A percentile compares a stretch with the other conserved stretches of the same genome.
Evolutionary conservation across 2,329 filamentous ascomycete genomes (phyloP).

Genomic region (Volutella citrinella): DNA sequence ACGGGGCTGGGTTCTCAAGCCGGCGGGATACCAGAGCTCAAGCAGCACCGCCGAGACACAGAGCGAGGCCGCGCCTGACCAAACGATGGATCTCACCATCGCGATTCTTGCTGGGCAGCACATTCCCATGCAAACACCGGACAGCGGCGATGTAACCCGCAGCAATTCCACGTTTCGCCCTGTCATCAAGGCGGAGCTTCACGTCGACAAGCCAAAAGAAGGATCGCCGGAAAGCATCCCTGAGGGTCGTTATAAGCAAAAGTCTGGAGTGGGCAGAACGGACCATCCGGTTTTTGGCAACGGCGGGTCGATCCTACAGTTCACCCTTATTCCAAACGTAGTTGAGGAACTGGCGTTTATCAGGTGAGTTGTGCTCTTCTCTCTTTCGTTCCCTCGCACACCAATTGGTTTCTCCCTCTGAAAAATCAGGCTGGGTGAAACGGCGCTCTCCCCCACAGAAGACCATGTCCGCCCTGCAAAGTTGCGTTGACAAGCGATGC

Average conservation of each 20-base stretch:
- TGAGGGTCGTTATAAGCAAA: slow-evolving; percentile 58
- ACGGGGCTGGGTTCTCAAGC: slow-evolving; percentile 83
- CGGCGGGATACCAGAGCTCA: slow-evolving; percentile 63
- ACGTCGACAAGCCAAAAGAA: slow-evolving; percentile 62
- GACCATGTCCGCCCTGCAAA: too few species aligned
- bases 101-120: slow-evolving; percentile 75
- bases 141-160: slow-evolving; percentile 28
- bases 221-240: slow-evolving; percentile 26
- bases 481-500: too few species aligned
- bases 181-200: slow-evolving; percentile 75
- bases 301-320: slow-evolving; percentile 52
- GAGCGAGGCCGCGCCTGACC: slow-evolving; percentile 44
- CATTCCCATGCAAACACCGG: slow-evolving; percentile 41
- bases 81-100: slow-evolving; percentile 64
- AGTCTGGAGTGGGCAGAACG: slow-evolving; percentile 53
- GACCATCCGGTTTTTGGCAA: slow-evolving; percentile 62
- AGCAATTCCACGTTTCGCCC: slow-evolving; percentile 53
- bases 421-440: too few species aligned
- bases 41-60: slow-evolving; percentile 39
- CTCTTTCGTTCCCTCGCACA: background rate
- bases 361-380: slow-evolving; percentile 49
- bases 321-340: slow-evolving; percentile 55
- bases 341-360: slow-evolving; percentile 71
- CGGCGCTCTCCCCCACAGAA: too few species aligned
- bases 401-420: too few species aligned